phyloP scores from a whole-genome alignment of 2,329 filamentous ascomycete species.

The Aspergillus flavus region DNA sequence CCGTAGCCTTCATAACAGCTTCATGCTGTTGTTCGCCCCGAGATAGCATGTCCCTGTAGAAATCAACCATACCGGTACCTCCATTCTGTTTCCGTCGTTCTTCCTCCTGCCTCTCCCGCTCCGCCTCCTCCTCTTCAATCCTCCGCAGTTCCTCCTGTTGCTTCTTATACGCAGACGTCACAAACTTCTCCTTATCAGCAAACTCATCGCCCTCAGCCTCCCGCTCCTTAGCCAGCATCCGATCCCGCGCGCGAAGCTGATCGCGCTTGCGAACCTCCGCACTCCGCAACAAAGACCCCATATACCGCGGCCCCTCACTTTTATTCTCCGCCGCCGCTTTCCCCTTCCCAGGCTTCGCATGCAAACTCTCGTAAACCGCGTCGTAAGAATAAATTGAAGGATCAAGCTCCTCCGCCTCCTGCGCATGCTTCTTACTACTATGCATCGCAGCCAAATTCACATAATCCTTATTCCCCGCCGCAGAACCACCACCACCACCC shows the following conservation, averaged over 20 bases:
- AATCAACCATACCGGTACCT: conserved; percentile 59
- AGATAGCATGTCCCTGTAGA: conserved; percentile 63
- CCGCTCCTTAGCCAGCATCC: conserved; percentile 61
- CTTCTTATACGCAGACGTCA: conserved; percentile 65
- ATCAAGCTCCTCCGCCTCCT: conserved; percentile 48
- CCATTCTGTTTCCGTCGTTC: conserved; percentile 50
- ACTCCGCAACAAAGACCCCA: conserved; percentile 60
- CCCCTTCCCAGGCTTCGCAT: conserved; percentile 37
- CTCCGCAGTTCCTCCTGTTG: conserved; percentile 63
- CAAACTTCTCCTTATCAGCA: conserved; percentile 68
- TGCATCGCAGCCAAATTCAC: conserved; percentile 51
- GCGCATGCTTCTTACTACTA: conserved; percentile 48
- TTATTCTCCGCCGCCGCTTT: conserved; percentile 22
- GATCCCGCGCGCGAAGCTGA: conserved; percentile 63
- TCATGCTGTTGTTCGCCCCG: conserved; percentile 60
- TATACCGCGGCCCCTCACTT: conserved; percentile 58
- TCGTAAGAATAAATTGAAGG: conserved; percentile 55
- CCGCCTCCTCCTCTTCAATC: conserved; percentile 60
- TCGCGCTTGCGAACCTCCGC: conserved; percentile 66
- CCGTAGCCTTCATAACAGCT: conserved; percentile 58
- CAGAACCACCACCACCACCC: background rate
- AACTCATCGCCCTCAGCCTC: conserved; percentile 69
- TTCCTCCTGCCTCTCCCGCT: conserved; percentile 60
- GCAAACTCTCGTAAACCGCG: conserved; percentile 52
- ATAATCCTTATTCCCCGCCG: conserved; percentile 33